Percentiles rank a stretch among this genome's conserved stretches.
These are phyloP conservation scores for Hirsutella thompsonii DNA, from an alignment of 2,329 filamentous ascomycete genomes.

Conservation along the genomic window DNA sequence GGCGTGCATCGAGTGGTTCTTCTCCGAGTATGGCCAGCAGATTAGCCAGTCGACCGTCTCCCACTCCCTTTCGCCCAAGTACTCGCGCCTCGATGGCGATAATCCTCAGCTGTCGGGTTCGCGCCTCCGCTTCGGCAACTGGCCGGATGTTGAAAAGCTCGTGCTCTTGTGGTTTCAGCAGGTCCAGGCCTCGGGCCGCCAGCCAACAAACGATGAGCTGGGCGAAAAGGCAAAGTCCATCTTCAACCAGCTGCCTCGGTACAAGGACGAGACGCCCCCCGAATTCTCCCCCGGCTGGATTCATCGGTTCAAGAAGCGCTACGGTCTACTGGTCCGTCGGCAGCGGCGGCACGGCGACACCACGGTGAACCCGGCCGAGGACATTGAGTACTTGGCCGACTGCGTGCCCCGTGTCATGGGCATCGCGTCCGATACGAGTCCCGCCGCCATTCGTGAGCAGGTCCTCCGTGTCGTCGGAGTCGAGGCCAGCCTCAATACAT, in stretches of 20 bases:
- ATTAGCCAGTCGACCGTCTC: slow-evolving; percentile 53
- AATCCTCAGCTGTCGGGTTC: slow-evolving; percentile 48
- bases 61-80: slow-evolving; percentile 48
- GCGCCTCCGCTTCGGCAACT: slow-evolving; percentile 49
- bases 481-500: slow-evolving; percentile 38
- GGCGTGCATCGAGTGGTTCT: slow-evolving; percentile 52
- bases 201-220: slow-evolving; percentile 49
- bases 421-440: slow-evolving; percentile 44
- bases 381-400: slow-evolving; percentile 47
- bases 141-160: slow-evolving; percentile 49
- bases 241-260: slow-evolving; percentile 44
- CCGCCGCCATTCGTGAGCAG: slow-evolving; percentile 44
- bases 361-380: slow-evolving; percentile 34
- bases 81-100: slow-evolving; percentile 47
- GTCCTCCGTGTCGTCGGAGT: slow-evolving; percentile 42
- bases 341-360: slow-evolving; percentile 39
- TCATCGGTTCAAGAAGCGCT: slow-evolving; percentile 51
- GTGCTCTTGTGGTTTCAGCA: slow-evolving; percentile 43
- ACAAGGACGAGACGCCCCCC: slow-evolving; percentile 45
- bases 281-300: slow-evolving; percentile 54
- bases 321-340: slow-evolving; percentile 42
- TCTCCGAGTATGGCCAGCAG: slow-evolving; percentile 41
- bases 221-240: slow-evolving; percentile 49
- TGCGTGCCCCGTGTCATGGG: slow-evolving; percentile 46
- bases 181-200: slow-evolving; percentile 36